A percentile compares a stretch with the other conserved stretches of the same genome.
These are phyloP conservation scores for Tulasnella sp. DNA, from an alignment of 768 basidiomycete species.

Conservation along the genomic window DNA sequence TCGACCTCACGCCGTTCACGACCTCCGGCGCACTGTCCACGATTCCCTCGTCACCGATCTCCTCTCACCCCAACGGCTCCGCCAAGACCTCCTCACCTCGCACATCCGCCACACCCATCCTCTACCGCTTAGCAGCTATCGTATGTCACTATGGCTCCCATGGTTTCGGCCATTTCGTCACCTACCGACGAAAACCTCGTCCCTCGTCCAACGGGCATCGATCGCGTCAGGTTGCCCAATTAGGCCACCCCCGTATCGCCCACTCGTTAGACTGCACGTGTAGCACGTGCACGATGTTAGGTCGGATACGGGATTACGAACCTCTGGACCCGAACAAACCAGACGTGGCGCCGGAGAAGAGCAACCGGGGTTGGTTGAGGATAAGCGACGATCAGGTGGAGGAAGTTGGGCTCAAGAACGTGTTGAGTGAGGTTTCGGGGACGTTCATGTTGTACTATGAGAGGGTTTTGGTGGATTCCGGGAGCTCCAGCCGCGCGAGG, in stretches of 20 bases:
- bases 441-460: constrained; percentile 97
- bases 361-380: constrained; percentile 67
- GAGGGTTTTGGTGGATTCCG: constrained; percentile 49
- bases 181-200: constrained; percentile 81
- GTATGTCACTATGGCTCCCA: constrained; percentile 95
- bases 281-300: constrained; percentile 51
- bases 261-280: constrained; percentile 50
- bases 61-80: constrained; percentile 54
- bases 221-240: background rate
- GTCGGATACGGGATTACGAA: constrained; percentile 57
- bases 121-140: constrained; percentile 83
- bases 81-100: constrained; percentile 43
- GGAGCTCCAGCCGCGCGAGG: background rate
- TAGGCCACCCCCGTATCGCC: constrained; percentile 12
- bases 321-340: background rate
- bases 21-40: constrained; percentile 79
- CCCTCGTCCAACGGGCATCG: constrained; percentile 45
- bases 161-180: constrained; percentile 93
- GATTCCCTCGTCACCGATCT: constrained; percentile 70
- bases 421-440: constrained; percentile 71
- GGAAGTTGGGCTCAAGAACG: constrained; percentile 74
- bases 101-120: constrained; percentile 47
- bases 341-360: constrained; percentile 8
- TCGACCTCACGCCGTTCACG: constrained; percentile 87
- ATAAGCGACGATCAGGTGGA: constrained; percentile 84